phyloP scores from a whole-genome alignment of 805 yeast genomes.

The Middelhovenomyces tepae region DNA sequence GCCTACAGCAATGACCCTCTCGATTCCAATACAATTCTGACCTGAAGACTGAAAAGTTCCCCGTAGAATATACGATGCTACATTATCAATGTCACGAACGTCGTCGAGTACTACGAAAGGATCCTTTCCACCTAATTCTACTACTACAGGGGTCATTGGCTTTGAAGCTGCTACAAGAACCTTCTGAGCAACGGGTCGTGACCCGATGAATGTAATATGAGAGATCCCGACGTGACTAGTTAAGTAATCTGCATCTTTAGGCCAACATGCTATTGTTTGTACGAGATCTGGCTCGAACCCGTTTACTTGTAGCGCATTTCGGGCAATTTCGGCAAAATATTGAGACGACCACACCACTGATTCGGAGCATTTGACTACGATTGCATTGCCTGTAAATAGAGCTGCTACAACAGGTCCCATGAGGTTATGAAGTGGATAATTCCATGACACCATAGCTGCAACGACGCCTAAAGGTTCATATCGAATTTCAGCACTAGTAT shows the following conservation, averaged over 20 bases:
- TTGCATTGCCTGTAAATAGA: constrained; percentile 83
- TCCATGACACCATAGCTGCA: constrained; percentile 91
- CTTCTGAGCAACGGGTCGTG: constrained; percentile 87
- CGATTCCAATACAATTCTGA: constrained; percentile 97
- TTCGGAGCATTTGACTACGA: constrained; percentile 90
- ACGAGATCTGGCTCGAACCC: constrained; percentile 75
- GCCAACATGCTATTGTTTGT: constrained; percentile 83
- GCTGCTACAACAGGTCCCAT: constrained; percentile 90
- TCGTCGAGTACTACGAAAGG: constrained; percentile 83
- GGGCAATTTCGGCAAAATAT: constrained; percentile 65
- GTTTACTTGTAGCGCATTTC: constrained; percentile 60
- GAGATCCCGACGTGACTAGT: constrained; percentile 74
- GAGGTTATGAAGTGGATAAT: constrained; percentile 91
- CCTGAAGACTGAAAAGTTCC: constrained; percentile 98
- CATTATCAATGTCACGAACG: constrained; percentile 33
- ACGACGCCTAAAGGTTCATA: constrained; percentile 91
- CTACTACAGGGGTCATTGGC: constrained; percentile 88
- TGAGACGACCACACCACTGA: constrained; percentile 92
- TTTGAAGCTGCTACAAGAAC: constrained; percentile 78
- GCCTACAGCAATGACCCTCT: constrained; percentile 78
- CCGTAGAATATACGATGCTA: constrained; percentile 79
- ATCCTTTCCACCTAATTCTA: constrained; percentile 96
- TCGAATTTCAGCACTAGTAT: constrained; percentile 87
- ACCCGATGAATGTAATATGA: constrained; percentile 93
- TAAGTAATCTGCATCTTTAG: constrained; percentile 78